These are phyloP conservation scores for Diophrys sp. DNA, from an alignment of 73 alveolate species.

Conservation along the genomic window DNA sequence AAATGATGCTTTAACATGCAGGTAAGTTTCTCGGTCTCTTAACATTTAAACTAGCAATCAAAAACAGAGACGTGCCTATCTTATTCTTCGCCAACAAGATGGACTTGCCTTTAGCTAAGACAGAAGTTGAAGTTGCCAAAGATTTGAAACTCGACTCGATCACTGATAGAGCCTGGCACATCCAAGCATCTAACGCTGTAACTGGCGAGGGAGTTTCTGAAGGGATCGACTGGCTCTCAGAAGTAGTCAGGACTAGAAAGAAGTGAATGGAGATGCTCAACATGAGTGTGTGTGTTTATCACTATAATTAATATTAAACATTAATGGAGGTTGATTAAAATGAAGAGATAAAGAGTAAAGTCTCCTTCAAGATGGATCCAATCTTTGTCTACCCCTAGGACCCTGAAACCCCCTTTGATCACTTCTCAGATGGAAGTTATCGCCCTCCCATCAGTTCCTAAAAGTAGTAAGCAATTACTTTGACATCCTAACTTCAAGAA, in stretches of 20 bases:
- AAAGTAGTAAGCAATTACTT: no score
- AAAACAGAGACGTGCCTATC: slow-evolving; percentile 45
- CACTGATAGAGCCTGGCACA: slow-evolving; percentile 56
- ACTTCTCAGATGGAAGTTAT: no score
- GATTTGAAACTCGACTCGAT: slow-evolving; percentile 40
- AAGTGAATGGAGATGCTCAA: no score
- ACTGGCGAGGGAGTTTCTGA: slow-evolving; percentile 57
- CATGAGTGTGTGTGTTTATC: no score
- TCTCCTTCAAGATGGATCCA: no score
- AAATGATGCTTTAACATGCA: slow-evolving; percentile 33
- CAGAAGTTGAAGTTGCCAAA: slow-evolving; percentile 41
- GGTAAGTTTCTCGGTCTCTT: neutral
- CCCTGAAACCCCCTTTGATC: no score
- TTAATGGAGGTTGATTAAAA: no score
- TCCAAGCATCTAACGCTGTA: slow-evolving; percentile 26
- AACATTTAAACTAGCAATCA: slow-evolving; percentile 5
- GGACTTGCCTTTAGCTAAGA: slow-evolving; percentile 58
- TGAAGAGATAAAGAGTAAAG: no score
- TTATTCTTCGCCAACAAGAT: slow-evolving; percentile 63
- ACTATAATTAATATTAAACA: no score
- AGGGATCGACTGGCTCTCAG: slow-evolving; percentile 70
- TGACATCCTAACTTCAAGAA: no score
- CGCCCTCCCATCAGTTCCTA: no score
- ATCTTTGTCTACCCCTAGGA: no score
- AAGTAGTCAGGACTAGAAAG: slow-evolving; percentile 49